Base-by-base conservation (phyloP, 257 asterid species). In the Nicotiana noctiflora region DNA sequence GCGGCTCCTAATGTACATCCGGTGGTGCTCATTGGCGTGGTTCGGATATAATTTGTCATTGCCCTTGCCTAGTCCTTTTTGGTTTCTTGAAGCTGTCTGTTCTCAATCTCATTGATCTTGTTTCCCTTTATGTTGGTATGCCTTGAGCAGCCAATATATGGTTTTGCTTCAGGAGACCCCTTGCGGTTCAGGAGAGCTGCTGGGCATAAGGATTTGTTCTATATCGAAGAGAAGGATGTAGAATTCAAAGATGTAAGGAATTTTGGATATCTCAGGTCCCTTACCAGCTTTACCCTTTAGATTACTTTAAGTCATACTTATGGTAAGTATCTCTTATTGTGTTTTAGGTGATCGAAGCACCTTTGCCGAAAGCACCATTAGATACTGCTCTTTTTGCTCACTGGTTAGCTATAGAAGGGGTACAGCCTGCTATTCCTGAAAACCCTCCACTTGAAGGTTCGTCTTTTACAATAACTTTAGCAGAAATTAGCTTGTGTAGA, bases 341-440 rank as follows among this genome's bases (percentile, higher is more conserved):
- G 51, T 84, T 81, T 60, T 77, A 96, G 99, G 97, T 94, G 81
- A 92, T 96, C 79, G 99, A 96, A 90, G 92, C 98, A 74, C 98
- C 99, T 90, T 85, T 92, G 80, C 98, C 98, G 1, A 94, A 88
- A 87, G 98, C 98, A 80, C 99, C 97, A 27, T 84, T 96, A 72
- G 99, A 96, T 82, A 85, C 95, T 23, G 89, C 98, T 13, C 90
- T 96, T 76, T 88, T 89, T 79, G 85, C 94, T 76, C 99, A 96
- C 81, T 96, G 99, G 98, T 85, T 94, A 82, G 97, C 98, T 51
- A 88, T 96, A 68, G 99, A 96, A 86, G 99, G 98, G 76, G 94
- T 92, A 51, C 98, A 96, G 84, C 99, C 99, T 52, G 92, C 98
- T 44, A 92, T 96, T 86, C 99, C 99, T 4, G 98, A 96, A 88